These are phyloP conservation scores for Fusarium globosum DNA, from an alignment of 2,329 filamentous ascomycete genomes.

Conservation along the genomic window DNA sequence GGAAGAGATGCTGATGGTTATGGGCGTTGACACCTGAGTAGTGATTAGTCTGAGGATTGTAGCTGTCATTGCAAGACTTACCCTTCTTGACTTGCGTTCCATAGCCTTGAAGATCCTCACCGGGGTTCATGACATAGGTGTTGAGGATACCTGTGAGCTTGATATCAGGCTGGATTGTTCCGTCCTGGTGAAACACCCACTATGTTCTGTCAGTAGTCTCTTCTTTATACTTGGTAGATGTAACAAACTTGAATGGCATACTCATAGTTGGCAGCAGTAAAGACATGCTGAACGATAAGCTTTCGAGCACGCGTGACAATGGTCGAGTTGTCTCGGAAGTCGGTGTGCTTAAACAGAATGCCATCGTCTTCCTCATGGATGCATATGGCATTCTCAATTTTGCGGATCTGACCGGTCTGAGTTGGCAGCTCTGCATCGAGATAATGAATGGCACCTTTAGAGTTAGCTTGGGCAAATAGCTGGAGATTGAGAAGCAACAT, in stretches of 20 bases:
- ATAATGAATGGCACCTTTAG: constrained; percentile 74
- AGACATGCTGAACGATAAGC: constrained; percentile 88
- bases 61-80: not conserved
- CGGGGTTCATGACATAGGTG: constrained; percentile 83
- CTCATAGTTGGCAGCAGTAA: constrained; percentile 96
- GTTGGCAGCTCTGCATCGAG: constrained; percentile 89
- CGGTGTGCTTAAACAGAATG: constrained; percentile 93
- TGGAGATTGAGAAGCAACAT: constrained; percentile 47
- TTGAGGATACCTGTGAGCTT: constrained; percentile 93
- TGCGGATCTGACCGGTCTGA: constrained; percentile 75
- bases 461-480: not conserved
- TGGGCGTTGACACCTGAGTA: constrained; percentile 76
- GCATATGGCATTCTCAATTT: constrained; percentile 93
- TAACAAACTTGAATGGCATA: constrained; percentile 61
- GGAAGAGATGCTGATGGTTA: constrained; percentile 97
- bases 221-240: fast-evolving
- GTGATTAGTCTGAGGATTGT: not conserved
- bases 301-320: constrained; percentile 89
- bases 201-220: constrained; percentile 28
- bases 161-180: constrained; percentile 90
- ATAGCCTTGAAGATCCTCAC: not conserved
- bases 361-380: constrained; percentile 95
- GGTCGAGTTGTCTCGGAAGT: constrained; percentile 89
- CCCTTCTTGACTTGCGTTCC: not conserved
- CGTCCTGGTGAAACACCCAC: constrained; percentile 89